Base-by-base conservation (phyloP, 768 basidiomycete genomes). In the Suillus ampliporus region DNA sequence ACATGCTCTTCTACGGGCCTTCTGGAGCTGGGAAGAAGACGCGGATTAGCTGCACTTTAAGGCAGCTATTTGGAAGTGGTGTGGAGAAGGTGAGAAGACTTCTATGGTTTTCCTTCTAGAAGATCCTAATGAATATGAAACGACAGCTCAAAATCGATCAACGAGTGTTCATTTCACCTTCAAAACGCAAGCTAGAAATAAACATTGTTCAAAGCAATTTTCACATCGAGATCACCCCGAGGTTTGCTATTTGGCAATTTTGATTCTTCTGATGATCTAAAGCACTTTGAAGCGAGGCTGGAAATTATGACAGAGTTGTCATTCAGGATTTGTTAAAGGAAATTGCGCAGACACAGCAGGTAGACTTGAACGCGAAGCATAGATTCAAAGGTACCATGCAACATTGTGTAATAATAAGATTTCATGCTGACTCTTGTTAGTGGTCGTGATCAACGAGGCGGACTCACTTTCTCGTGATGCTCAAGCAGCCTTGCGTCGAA, bases 11-110 rank as follows among this genome's bases (percentile, higher is more conserved):
- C 80, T 99, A 98, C 71, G 97, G 97, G 0, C 97, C 97, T 10
- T 93, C 93, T 5, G 97, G 97, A 23, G 95, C 97, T 15, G 97
- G 97, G 17, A 99, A 99, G 82, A 99, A 99, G 84, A 99, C 97
- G 48, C 84, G 97, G 41, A 95, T 99, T 68, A 89, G 90, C 68
- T 93, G 92, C 65, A 96, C 94, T 7, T 74, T 99, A 62, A 82
- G 90, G 65, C 89, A 97, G 69, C 75, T 99, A 56, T 99, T 95
- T 77, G 97, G 97, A 1, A 81, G 86, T 48, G 94, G 96, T 1
- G 94, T 90, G 2, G 97, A 99, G 75, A 98, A 96, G 83, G 97
- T 91, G 64, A 31, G 83, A 64, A 1, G 35, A 9, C 17, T 11
- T 51, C 1, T 47, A 17, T 54, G 31, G 51, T 56, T 13, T 37